A percentile compares a stretch with the other conserved stretches of the same genome.
phyloP scores from a whole-genome alignment of 208 protist genomes.

The Leptomonas seymouri region DNA sequence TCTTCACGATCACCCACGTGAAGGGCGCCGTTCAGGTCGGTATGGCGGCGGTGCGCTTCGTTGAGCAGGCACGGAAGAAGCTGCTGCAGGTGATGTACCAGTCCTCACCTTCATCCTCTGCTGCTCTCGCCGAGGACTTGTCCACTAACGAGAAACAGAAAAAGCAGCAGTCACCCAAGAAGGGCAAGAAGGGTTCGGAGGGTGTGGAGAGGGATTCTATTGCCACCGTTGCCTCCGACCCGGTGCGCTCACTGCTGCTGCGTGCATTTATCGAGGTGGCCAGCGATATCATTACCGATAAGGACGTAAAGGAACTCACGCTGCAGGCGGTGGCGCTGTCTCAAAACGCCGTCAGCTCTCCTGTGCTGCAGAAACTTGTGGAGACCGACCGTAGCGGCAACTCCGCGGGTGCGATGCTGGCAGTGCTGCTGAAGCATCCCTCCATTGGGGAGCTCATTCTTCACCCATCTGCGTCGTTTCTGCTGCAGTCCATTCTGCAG shows the following conservation, averaged over 20 bases:
- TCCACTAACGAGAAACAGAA: not conserved
- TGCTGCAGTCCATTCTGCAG: constrained; percentile 80
- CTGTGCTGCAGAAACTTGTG: constrained; percentile 84
- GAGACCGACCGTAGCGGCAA: constrained; percentile 43
- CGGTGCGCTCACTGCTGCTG: constrained; percentile 74
- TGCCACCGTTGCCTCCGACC: constrained; percentile 50
- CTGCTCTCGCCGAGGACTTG: not conserved
- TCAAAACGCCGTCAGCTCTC: constrained; percentile 68
- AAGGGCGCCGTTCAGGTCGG: constrained; percentile 40
- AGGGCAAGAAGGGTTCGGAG: not conserved
- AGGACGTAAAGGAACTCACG: constrained; percentile 27
- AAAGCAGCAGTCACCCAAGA: constrained; percentile 4
- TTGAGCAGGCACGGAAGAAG: constrained; percentile 28
- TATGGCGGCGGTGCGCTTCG: constrained; percentile 40
- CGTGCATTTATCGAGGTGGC: constrained; percentile 71
- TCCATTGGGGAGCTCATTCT: constrained; percentile 47
- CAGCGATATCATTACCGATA: constrained; percentile 26
- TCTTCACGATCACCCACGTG: constrained; percentile 42
- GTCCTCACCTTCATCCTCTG: constrained; percentile 23
- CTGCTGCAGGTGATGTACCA: constrained; percentile 22
- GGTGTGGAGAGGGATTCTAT: constrained; percentile 20
- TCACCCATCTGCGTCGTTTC: constrained; percentile 63
- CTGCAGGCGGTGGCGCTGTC: constrained; percentile 48
- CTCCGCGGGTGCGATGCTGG: constrained; percentile 29
- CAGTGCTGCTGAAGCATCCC: constrained; percentile 31